Evolutionary conservation across 2,329 filamentous ascomycete genomes (phyloP), one percentile per base, ranked within the genome.

Genomic region (Cladorrhinum sp.): DNA sequence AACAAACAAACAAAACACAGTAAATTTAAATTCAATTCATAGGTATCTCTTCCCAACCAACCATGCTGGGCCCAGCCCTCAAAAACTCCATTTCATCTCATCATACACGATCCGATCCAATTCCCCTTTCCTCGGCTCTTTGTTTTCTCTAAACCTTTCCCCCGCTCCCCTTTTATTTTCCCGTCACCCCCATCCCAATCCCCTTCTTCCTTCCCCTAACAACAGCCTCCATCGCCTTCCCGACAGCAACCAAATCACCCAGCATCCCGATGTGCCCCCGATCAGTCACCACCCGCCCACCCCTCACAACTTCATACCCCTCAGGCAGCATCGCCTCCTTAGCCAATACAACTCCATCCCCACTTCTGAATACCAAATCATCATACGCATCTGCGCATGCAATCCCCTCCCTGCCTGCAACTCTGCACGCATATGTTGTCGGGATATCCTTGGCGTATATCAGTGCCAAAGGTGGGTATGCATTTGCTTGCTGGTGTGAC

Each of bases 401-500:
- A 66, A 97, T 96, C 0, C 83, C 86, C 58, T 94, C 92, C 2
- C 83, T 80, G 1, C 86, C 85, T 14, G 83, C 77, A 0, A 98
- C 91, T 50, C 88, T 86, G 0, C 91, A 91, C 0, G 89, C 92
- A 71, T 87, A 92, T 0, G 96, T 90, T 0, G 93, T 97, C 0
- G 93, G 93, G 0, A 89, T 90, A 23, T 86, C 86, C 73, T 96
- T 96, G 59, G 91, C 90, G 75, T 96, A 97, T 8, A 98, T 84
- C 52, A 96, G 83, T 0, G 90, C 87, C 12, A 91, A 79, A 0
- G 94, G 93, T 2, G 93, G 93, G 70, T 97, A 97, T 0, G 74
- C 72, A 71, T 96, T 96, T n/a, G 79, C 72, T 0, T 76, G 74
- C 16, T 86, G 82, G 67, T 89, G 86, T 1, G 73, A 66, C 0